Evolutionary conservation across 495 filamentous ascomycete species (phyloP).

Genomic region (Neurospora sp.): DNA sequence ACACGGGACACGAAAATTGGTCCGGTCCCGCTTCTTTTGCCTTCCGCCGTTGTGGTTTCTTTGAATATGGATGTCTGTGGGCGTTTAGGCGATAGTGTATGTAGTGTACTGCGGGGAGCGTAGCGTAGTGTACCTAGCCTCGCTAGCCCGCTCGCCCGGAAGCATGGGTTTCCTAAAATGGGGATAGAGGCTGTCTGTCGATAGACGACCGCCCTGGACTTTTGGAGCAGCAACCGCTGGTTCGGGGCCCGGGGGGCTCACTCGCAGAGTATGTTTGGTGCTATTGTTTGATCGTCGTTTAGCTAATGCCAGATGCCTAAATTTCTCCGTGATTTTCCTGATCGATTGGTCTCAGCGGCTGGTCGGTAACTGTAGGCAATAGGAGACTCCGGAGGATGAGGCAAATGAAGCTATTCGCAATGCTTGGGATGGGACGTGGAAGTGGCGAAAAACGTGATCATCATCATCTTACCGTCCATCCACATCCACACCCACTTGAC

Average conservation of each 20-base stretch:
- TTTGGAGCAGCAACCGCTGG: background rate
- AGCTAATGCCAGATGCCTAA: background rate
- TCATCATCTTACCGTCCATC: background rate
- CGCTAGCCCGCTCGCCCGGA: background rate
- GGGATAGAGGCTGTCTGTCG: background rate
- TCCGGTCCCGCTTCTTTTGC: background rate
- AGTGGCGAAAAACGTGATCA: background rate
- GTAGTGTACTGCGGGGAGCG: background rate
- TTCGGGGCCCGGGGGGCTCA: background rate
- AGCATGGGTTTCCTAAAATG: background rate
- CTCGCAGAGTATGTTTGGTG: background rate
- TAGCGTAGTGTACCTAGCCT: background rate
- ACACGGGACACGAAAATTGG: no score
- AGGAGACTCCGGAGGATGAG: background rate
- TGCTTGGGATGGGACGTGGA: background rate
- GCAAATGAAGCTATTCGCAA: background rate
- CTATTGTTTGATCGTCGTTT: background rate
- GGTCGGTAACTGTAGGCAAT: background rate
- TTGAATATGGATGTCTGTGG: background rate
- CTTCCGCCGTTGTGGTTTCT: background rate
- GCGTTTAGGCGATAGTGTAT: background rate
- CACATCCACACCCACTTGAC: background rate
- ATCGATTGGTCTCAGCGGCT: background rate
- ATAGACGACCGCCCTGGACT: background rate
- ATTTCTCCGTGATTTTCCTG: background rate